These are phyloP conservation scores for Nitzschia sp. DNA, from an alignment of 108 stramenopile genomes.

Conservation along the genomic window DNA sequence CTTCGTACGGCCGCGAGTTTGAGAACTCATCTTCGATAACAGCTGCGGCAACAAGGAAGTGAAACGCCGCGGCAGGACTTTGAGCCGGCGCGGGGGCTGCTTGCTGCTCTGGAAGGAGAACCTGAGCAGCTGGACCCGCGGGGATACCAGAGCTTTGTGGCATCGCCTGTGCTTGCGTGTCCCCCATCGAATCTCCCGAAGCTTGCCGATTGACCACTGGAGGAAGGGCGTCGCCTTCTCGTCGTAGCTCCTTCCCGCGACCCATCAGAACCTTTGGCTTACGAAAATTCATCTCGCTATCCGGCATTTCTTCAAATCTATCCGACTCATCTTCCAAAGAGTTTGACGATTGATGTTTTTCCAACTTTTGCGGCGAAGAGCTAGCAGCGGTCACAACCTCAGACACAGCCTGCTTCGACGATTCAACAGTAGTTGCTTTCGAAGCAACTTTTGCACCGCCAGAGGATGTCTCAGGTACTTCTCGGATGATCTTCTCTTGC, in stretches of 20 bases:
- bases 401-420: slow-evolving; percentile 15
- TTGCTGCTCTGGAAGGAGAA: slow-evolving; percentile 27
- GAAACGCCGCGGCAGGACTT: slow-evolving; percentile 13
- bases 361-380: slow-evolving; percentile 5
- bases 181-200: background rate
- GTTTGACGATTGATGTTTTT: slow-evolving; percentile 26
- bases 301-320: slow-evolving; percentile 85
- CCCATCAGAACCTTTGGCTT: slow-evolving; percentile 87
- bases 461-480: slow-evolving; percentile 16
- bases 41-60: slow-evolving; percentile 71
- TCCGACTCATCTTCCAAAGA: slow-evolving; percentile 47
- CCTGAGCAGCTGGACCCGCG: background rate
- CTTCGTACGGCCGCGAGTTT: slow-evolving; percentile 52
- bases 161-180: background rate
- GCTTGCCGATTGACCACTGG: background rate
- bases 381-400: slow-evolving; percentile 2
- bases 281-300: slow-evolving; percentile 85
- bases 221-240: slow-evolving; percentile 28
- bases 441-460: background rate
- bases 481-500: slow-evolving; percentile 64
- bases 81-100: slow-evolving; percentile 11
- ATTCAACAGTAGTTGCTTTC: background rate
- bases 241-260: slow-evolving; percentile 71
- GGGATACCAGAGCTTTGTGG: background rate
- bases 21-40: slow-evolving; percentile 47